Evolutionary conservation across 305 asterid genomes (phyloP).

Genomic region (Coffea humblotiana): DNA sequence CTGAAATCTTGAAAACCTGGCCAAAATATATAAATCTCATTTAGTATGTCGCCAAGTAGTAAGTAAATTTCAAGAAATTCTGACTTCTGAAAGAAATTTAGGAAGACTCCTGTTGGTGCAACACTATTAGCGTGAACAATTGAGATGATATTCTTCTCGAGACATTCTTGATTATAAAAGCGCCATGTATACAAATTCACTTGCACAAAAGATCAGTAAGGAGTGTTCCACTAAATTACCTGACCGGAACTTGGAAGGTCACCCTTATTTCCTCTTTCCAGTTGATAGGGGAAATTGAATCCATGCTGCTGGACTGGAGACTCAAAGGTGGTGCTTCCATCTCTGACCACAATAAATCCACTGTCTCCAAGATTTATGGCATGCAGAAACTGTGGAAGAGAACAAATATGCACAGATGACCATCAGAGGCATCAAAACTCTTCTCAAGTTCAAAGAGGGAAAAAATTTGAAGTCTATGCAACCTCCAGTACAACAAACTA

Average conservation of each 20-base stretch:
- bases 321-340: constrained; percentile 54
- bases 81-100: background rate
- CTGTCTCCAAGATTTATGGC: constrained; percentile 96
- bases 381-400: constrained; percentile 50
- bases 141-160: background rate
- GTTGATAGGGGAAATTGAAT: constrained; percentile 81
- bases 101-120: background rate
- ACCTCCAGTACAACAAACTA: background rate
- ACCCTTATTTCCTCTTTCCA: constrained; percentile 47
- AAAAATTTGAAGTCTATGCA: background rate
- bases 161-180: background rate
- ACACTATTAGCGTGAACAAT: background rate
- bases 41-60: background rate
- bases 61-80: background rate
- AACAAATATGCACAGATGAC: background rate
- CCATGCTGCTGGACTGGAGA: constrained; percentile 83
- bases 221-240: constrained; percentile 35
- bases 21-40: background rate
- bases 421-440: background rate
- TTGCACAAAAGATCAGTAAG: background rate
- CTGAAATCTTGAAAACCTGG: constrained; percentile 72
- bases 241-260: constrained; percentile 78
- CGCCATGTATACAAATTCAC: background rate
- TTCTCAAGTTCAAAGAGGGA: background rate
- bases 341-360: constrained; percentile 74